Evolutionary conservation across 768 basidiomycete species (phyloP), one percentile per base, ranked within the genome.

Genomic region (Glaciozyma antarctica): DNA sequence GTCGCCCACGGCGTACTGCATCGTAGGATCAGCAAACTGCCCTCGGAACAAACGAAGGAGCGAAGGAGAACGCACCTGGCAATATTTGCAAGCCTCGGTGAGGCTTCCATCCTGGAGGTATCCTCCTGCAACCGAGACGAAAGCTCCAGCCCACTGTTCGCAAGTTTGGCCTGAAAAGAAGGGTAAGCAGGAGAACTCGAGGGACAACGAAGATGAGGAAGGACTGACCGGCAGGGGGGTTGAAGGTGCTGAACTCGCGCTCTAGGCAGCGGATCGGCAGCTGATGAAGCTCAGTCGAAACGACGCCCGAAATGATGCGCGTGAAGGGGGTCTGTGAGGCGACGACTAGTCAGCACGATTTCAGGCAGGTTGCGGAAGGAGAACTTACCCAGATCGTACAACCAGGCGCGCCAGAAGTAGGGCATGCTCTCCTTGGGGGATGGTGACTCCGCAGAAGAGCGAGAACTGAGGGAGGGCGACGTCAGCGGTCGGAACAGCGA

Each of bases 361-460:
- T 12, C 10, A 41, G 12, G 12, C 7, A 15, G 6, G 32, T 12
- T 6, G 12, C 8, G 38, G 38, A 41, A 13, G 7, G 13, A 21
- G 13, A 7, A 21, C 19, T 21, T 16, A 21, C 26, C 87, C 87
- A 90, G 26, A 79, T 80, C 69, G 81, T 78, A 41, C 7, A 41
- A 2, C 38, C 38, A 41, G 7, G 38, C 38, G 12, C 10, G 10
- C 87, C 86, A 88, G 80, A 88, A 89, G 38, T 75, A 75, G 17
- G 80, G 79, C 75, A 89, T 75, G 3, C 80, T 80, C 0, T 84
- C 81, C 63, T 82, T 85, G 0, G 86, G n/a, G 87, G 61, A 89
- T 83, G 3, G 86, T 85, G 21, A 89, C 87, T 73, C 89, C 89
- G 70, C 87, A 88, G 81, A 90, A 90, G 22, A 84, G 81, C 7